These are phyloP conservation scores for Tremella fuciformis DNA, from an alignment of 768 basidiomycete genomes.

Conservation along the genomic window DNA sequence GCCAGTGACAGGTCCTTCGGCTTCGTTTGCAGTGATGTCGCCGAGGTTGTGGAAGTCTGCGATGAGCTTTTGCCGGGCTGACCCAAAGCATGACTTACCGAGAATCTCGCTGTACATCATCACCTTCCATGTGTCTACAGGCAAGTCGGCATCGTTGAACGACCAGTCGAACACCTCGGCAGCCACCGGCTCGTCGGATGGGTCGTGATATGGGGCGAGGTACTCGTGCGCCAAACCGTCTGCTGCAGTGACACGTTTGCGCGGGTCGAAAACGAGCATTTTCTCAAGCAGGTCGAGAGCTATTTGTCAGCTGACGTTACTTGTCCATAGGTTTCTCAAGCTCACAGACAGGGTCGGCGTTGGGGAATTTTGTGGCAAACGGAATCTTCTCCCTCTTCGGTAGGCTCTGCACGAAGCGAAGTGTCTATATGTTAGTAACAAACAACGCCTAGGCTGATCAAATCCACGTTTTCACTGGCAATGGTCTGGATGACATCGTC, in stretches of 20 bases:
- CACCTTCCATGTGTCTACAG: conserved; percentile 98
- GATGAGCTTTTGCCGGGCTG: neutral
- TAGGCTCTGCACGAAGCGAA: conserved; percentile 95
- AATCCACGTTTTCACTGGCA: conserved; percentile 86
- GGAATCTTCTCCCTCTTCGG: conserved; percentile 95
- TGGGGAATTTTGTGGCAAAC: conserved; percentile 87
- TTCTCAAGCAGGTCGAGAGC: conserved; percentile 94
- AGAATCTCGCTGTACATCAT: conserved; percentile 99
- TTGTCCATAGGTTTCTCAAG: neutral
- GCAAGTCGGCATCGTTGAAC: conserved; percentile 98
- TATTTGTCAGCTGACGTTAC: conserved; percentile 46
- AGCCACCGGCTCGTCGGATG: conserved; percentile 92
- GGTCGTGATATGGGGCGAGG: conserved; percentile 96
- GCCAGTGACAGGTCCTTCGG: conserved; percentile 50
- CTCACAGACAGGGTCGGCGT: conserved; percentile 79
- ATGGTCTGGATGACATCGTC: conserved; percentile 99
- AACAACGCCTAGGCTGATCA: neutral
- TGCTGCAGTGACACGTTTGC: conserved; percentile 91
- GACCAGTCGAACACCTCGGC: conserved; percentile 97
- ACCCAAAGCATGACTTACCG: conserved; percentile 58
- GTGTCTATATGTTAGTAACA: conserved; percentile 62
- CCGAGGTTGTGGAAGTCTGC: conserved; percentile 53
- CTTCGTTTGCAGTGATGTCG: conserved; percentile 46
- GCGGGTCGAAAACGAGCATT: conserved; percentile 98
- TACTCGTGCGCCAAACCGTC: conserved; percentile 89